Conservation (phyloP, 345 rosid genomes). For the Anastatica hierochuntica region DNA sequence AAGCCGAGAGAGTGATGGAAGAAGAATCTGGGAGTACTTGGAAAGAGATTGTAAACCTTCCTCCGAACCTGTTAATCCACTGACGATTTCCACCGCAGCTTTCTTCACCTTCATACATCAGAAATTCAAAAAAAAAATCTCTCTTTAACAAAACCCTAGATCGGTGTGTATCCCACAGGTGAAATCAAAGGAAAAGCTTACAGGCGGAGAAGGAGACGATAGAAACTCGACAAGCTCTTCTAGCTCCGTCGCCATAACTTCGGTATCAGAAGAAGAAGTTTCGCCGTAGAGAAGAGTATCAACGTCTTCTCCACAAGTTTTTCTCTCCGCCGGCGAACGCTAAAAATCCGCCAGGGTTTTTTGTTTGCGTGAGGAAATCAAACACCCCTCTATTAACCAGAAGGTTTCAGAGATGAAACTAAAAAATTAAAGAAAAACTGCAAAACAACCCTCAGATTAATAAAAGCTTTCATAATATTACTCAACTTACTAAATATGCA, state of each 20-base stretch:
- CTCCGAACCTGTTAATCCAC: constrained; percentile 78
- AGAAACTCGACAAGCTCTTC: constrained; percentile 74
- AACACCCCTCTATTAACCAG: background rate
- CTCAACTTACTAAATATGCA: too few relatives aligned
- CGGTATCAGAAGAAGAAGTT: background rate
- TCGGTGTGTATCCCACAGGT: too few relatives aligned
- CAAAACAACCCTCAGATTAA: too few relatives aligned
- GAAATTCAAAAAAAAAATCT: constrained; percentile 8
- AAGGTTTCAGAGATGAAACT: too few relatives aligned
- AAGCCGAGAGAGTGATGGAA: constrained; percentile 53
- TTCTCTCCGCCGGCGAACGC: constrained; percentile 21
- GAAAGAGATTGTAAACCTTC: constrained; percentile 69
- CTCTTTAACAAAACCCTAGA: too few relatives aligned
- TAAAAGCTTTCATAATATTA: too few relatives aligned
- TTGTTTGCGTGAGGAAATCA: background rate
- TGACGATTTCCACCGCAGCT: constrained; percentile 74
- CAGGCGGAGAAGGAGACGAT: constrained; percentile 58
- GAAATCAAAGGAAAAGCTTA: constrained; percentile 25
- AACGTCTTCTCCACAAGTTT: background rate
- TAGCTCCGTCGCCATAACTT: constrained; percentile 71
- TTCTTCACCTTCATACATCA: constrained; percentile 57
- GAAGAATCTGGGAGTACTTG: constrained; percentile 34
- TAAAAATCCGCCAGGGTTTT: constrained; percentile 19
- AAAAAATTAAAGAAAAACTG: background rate
- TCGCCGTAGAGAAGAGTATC: constrained; percentile 5